Conservation (phyloP, 129 eudicot genomes). For the Daucus carota region DH1_v3.0 NC_030387.2:35254501-35255000, state of each 20-base stretch:
- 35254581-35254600: conserved; percentile 84
- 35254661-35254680: conserved; percentile 65
- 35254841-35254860: conserved; percentile 93
- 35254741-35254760: conserved; percentile 96
- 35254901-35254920: conserved; percentile 83
- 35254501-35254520: conserved; percentile 60
- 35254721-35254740: conserved; percentile 94
- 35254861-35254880: conserved; percentile 92
- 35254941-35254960: conserved; percentile 76
- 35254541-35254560: conserved; percentile 89
- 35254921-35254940: conserved; percentile 89
- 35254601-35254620: conserved; percentile 97
- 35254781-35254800: conserved; percentile 77
- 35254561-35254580: conserved; percentile 94
- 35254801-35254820: conserved; percentile 72
- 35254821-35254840: conserved; percentile 91
- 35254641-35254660: conserved; percentile 85
- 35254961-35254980: conserved; percentile 76
- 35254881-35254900: conserved; percentile 67
- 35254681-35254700: conserved; percentile 80
- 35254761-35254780: conserved; percentile 89
- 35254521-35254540: conserved; percentile 67
- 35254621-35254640: conserved; percentile 93
- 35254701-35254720: conserved; percentile 82
- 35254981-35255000: conserved; percentile 55